Conservation (phyloP, 139 green algal species). For the Chlamydomonas incerta region DNA sequence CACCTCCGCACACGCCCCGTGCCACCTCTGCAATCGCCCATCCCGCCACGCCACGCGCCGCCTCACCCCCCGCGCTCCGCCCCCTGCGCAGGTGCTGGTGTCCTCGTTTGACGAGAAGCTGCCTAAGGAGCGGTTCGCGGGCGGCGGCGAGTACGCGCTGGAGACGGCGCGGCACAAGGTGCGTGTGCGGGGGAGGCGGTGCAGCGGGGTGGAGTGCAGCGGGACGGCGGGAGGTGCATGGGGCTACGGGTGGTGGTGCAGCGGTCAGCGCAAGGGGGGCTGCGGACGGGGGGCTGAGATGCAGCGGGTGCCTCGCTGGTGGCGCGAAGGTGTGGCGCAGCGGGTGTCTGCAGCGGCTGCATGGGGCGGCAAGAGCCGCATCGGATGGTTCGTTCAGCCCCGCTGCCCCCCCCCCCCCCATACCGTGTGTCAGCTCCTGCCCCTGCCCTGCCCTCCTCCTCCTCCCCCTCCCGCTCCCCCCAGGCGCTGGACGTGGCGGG, state of each 20-base stretch:
- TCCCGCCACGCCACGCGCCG: not conserved
- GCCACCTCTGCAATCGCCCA: not conserved
- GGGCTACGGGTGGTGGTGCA: not conserved
- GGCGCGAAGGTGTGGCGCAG: no score
- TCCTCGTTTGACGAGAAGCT: conserved; percentile 88
- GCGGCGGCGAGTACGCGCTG: conserved; percentile 74
- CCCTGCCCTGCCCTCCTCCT: not conserved
- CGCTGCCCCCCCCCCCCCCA: no score
- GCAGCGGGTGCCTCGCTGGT: no score
- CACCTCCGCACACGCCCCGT: no score
- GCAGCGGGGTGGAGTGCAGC: not conserved
- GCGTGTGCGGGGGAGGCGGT: no score
- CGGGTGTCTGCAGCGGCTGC: no score
- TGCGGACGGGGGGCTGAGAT: no score
- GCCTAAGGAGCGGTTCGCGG: conserved; percentile 60
- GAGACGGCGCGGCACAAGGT: conserved; percentile 83
- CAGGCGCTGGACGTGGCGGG: conserved; percentile 68
- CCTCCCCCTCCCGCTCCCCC: no score
- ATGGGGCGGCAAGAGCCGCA: no score
- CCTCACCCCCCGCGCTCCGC: not conserved
- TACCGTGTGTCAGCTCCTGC: no score
- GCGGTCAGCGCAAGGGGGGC: no score
- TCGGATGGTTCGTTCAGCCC: no score
- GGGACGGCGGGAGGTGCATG: not conserved
- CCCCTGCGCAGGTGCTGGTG: conserved; percentile 61